phyloP scores from a whole-genome alignment of 2,329 filamentous ascomycete genomes.

The Fusarium camptoceras region DNA sequence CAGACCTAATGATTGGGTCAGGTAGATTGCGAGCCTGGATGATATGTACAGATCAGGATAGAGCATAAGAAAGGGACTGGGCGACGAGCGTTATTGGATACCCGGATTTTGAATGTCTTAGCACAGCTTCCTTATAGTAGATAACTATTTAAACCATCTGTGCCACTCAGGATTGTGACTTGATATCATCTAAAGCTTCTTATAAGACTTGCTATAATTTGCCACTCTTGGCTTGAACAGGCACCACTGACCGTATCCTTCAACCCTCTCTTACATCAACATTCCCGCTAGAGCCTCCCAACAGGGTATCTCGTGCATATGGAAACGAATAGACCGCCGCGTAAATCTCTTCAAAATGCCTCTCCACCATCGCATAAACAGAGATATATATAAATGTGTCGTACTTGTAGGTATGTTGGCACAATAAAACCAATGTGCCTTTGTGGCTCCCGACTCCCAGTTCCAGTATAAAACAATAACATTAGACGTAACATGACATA shows the following conservation, averaged over 20 bases:
- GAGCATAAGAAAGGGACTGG: background rate
- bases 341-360: conserved; percentile 32
- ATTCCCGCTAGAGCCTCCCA: conserved; percentile 38
- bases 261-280: conserved; percentile 16
- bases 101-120: conserved; percentile 8
- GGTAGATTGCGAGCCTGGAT: background rate
- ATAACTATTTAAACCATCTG: conserved; percentile 6
- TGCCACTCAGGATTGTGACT: background rate
- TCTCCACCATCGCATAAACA: conserved; percentile 21
- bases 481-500: conserved; percentile 30
- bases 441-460: conserved; percentile 28
- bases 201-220: conserved; percentile 4
- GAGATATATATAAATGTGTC: conserved; percentile 17
- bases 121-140: conserved; percentile 1
- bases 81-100: conserved; percentile 29
- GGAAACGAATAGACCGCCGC: conserved; percentile 47
- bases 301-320: conserved; percentile 48
- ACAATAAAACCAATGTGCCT: conserved; percentile 11
- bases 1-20: background rate
- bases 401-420: conserved; percentile 10
- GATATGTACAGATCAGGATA: background rate
- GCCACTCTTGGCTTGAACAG: conserved; percentile 2
- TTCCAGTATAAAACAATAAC: conserved; percentile 29
- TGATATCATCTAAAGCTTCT: background rate
- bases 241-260: background rate